Evolutionary conservation across 805 yeast genomes (phyloP).

Genomic region (Teunomyces tritomae): DNA sequence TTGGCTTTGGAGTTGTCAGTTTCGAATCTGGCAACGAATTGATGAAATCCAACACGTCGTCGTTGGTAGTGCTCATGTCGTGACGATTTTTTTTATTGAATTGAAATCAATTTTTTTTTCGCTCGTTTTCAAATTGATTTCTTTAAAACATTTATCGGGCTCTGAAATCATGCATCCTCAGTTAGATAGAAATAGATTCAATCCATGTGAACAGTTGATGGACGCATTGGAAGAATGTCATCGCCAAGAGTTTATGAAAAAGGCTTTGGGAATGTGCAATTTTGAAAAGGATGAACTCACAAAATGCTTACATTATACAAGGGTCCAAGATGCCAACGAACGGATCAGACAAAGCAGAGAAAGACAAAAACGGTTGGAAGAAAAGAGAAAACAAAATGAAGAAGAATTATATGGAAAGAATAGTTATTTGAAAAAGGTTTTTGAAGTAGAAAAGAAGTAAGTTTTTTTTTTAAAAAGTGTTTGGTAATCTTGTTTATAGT

Average conservation of each 20-base stretch:
- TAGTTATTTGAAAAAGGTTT: conserved; percentile 60
- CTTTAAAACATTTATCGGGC: not conserved
- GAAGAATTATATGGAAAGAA: conserved; percentile 83
- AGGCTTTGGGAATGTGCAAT: conserved; percentile 82
- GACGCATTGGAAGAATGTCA: conserved; percentile 91
- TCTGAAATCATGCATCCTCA: conserved; percentile 40
- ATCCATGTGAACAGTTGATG: conserved; percentile 73
- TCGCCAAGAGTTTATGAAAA: conserved; percentile 58
- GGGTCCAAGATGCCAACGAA: conserved; percentile 60
- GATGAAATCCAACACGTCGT: conserved; percentile 76
- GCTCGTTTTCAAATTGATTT: not conserved
- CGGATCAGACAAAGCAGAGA: conserved; percentile 53
- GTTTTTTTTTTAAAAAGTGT: not conserved
- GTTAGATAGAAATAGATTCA: conserved; percentile 41
- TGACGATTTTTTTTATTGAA: not conserved
- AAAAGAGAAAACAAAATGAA: conserved; percentile 57
- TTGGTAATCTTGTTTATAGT: conserved; percentile 1
- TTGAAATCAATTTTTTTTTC: not conserved
- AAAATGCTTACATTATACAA: conserved; percentile 75
- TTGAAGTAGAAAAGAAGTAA: conserved; percentile 37
- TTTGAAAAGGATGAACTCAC: conserved; percentile 76
- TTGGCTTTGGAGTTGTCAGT: conserved; percentile 29
- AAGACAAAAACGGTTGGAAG: conserved; percentile 53
- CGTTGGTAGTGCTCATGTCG: conserved; percentile 40
- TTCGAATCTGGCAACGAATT: conserved; percentile 71